phyloP scores from a whole-genome alignment of 345 rosid genomes.

The Eucalyptus pumila region DNA sequence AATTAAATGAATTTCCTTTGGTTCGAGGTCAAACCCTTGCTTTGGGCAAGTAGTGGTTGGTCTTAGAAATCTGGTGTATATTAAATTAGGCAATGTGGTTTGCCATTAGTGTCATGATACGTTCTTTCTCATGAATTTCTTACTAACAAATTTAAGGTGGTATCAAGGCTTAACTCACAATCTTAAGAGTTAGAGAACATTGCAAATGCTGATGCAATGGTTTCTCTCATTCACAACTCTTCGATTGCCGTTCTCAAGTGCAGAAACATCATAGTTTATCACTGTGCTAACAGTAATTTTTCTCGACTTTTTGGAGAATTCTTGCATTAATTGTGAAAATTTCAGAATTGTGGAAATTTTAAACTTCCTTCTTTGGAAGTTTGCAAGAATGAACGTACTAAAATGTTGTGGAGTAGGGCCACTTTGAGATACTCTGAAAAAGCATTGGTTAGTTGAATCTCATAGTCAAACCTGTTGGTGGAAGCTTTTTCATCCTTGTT shows the following conservation, averaged over 20 bases:
- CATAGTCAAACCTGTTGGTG: rapidly evolving
- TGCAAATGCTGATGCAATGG: not conserved
- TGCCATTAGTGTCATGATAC: not conserved
- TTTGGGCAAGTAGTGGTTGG: not conserved
- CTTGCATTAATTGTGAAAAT: not conserved
- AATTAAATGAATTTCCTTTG: rapidly evolving
- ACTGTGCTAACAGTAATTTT: not conserved
- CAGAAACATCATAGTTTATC: not conserved
- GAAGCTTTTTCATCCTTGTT: not conserved
- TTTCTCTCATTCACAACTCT: not conserved
- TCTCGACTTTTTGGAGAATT: not conserved
- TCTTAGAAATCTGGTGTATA: not conserved
- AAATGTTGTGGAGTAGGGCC: not conserved
- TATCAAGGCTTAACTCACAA: not conserved
- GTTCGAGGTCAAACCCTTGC: not conserved
- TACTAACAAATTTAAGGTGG: not conserved
- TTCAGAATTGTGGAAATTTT: rapidly evolving
- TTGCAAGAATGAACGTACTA: rapidly evolving
- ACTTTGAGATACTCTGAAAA: not conserved
- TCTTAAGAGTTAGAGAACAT: not conserved
- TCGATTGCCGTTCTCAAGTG: not conserved
- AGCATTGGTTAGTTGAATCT: not conserved
- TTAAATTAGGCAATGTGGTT: not conserved
- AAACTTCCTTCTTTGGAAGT: not conserved
- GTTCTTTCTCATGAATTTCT: not conserved